Base-by-base conservation (phyloP, 164 flowering plant species). In the grape (Vitis vinifera) region DNA sequence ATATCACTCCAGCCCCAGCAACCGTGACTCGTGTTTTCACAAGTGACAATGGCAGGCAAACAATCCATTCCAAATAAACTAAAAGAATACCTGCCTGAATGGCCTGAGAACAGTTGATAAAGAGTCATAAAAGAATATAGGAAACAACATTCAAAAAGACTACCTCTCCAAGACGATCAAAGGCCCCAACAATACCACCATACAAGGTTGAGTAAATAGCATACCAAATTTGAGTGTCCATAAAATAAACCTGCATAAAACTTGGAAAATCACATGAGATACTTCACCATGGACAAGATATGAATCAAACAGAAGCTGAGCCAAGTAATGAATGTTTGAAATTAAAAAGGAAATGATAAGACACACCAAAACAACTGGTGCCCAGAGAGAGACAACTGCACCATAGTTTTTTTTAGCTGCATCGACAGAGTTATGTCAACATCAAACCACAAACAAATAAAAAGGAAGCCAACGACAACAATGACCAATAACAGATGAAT, bases 181-280 rank as follows among this genome's bases (percentile, higher is more conserved):
- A 91, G 68, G 98, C 97, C 63, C 99, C 98, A 74, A 82, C 72
- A 70, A 88, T 62, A 62, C 99, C 98, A 82, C 99, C 99, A 82
- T 71, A 90, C 69, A 93, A 27, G 30, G 98, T 93, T 30, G 97
- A 89, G 78, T 79, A 89, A 60, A 96, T 76, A 48, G 99, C 78
- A 80, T 93, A 96, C 99, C 99, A 96, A 69, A 96, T 91, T 79
- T 96, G 99, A 62, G 93, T 85, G 78, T 96, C 99, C 98, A 96
- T 89, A 73, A 93, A 93, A 81, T 96, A 96, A 31, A 96, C 89
- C 99, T 96, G 84, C 78, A 84, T 51, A 62, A 44, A 59, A 68
- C 31, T 30, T 59, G 17, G 30, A 4, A 69, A 59, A 17, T 50
- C 5, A 57, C 44, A 23, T 72, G 67, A 74, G 70, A 67, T 51